Base-by-base conservation (phyloP, 495 filamentous ascomycete genomes). In the Penicillium bovifimosum region DNA sequence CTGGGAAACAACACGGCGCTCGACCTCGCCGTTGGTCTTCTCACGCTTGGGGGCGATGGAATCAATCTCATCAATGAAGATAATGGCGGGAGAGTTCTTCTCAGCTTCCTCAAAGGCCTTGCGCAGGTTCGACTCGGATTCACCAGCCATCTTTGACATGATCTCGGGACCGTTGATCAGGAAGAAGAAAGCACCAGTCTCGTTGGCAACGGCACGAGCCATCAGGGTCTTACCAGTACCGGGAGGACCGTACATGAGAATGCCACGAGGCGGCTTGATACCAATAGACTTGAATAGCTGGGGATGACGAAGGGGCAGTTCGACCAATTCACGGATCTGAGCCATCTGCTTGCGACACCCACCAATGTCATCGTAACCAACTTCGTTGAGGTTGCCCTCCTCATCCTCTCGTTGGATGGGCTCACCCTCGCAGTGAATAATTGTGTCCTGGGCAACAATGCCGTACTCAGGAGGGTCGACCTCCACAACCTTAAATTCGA, bases 71-170 rank as follows among this genome's bases (percentile, higher is more conserved):
- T 98, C 92, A 60, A 98, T 98, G 80, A 98, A 98, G 74, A 98
- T 98, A 68, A 98, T 96, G 33, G 92, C 91, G 7, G 92, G 92
- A 1, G 92, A 96, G 75, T 98, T 96, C 85, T 98, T 98, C 79
- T 98, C 92, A 31, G 92, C 92, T 77, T 98, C 93, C 68, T 98
- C 92, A 61, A 98, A 98, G 10, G 92, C 92, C 75, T 96, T 96
- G 59, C 92, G 85, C 41, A 98, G 73, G 71, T 98, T 98, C 38
- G 91, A 96, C 70, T 97, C 92, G 44, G 92, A 97, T 69, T 97
- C 92, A 80, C 92, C 92, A 31, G 92, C 92, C 92, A 97, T 97
- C 81, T 97, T 97, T 40, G 91, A 96, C 92, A 97, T 97, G 76
- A 97, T 96, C 72, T 97, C 92, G 28, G 92, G 92, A 54, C 90